A percentile compares a stretch with the other conserved stretches of the same genome.
These are phyloP conservation scores for Malus sieversii DNA, from an alignment of 306 rosid species.

Conservation along the genomic window DNA sequence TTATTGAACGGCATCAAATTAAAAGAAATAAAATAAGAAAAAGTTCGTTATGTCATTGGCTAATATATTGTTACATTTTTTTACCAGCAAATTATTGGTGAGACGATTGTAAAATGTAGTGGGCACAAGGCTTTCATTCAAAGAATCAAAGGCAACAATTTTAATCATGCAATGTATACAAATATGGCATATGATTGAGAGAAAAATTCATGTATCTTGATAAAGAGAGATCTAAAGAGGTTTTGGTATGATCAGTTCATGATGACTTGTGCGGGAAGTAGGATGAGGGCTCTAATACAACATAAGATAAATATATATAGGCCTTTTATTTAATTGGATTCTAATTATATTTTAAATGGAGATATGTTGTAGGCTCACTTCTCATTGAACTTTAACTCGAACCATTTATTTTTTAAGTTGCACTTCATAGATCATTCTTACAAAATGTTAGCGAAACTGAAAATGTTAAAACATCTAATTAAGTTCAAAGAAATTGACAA, in stretches of 20 bases:
- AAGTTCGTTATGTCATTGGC: neutral
- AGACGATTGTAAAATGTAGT: neutral
- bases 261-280: neutral
- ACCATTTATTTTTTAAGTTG: too few relatives aligned
- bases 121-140: neutral
- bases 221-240: neutral
- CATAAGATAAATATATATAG: too few relatives aligned
- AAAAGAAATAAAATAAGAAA: neutral
- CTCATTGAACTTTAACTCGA: too few relatives aligned
- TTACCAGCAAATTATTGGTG: neutral
- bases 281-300: too few relatives aligned
- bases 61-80: neutral
- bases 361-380: too few relatives aligned
- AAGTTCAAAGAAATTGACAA: too few relatives aligned
- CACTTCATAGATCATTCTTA: too few relatives aligned
- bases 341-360: too few relatives aligned
- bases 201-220: neutral
- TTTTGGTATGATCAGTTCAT: neutral
- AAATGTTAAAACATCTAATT: too few relatives aligned
- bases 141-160: neutral
- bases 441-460: too few relatives aligned
- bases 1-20: neutral
- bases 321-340: too few relatives aligned
- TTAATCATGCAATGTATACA: neutral
- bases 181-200: neutral